Evolutionary conservation across 1,284 basidiomycete species (phyloP).

Genomic region (Termitomyces sp.): DNA sequence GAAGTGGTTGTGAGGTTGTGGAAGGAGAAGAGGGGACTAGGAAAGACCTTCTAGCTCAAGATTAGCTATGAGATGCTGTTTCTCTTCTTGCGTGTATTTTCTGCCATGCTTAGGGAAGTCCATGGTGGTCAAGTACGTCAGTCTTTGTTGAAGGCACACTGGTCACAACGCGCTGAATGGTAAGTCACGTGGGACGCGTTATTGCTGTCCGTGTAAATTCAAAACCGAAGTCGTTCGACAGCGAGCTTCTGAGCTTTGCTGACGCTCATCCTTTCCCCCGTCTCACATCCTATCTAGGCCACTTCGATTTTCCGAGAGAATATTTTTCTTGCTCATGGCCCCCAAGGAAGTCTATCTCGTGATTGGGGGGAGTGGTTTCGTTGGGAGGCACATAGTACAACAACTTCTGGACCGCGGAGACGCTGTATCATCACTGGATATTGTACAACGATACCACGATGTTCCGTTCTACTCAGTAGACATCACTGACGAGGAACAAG

Average conservation of each 20-base stretch:
- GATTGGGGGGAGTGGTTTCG: constrained; percentile 88
- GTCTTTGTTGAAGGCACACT: constrained; percentile 12
- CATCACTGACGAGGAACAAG: constrained; percentile 72
- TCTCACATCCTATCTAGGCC: not conserved
- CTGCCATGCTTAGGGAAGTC: constrained; percentile 26
- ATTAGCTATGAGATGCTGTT: constrained; percentile 67
- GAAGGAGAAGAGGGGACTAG: constrained; percentile 2
- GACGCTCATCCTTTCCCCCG: not conserved
- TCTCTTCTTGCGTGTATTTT: constrained; percentile 55
- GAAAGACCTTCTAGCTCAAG: constrained; percentile 71
- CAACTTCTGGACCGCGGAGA: constrained; percentile 76
- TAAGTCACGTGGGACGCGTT: constrained; percentile 30
- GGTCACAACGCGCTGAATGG: constrained; percentile 15
- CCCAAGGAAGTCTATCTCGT: constrained; percentile 66
- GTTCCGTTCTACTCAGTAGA: constrained; percentile 85
- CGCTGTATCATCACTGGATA: constrained; percentile 80
- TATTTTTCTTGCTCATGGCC: constrained; percentile 10
- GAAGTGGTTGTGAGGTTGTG: constrained; percentile 8
- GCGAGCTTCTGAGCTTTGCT: not conserved
- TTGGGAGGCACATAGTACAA: constrained; percentile 88
- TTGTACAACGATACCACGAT: constrained; percentile 84
- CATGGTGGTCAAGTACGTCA: constrained; percentile 22
- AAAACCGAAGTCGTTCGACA: constrained; percentile 19
- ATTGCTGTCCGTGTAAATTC: not conserved
- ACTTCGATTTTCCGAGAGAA: not conserved